Evolutionary conservation across 257 asterid species (phyloP).

Genomic region (Lycium ferocissimum): DNA sequence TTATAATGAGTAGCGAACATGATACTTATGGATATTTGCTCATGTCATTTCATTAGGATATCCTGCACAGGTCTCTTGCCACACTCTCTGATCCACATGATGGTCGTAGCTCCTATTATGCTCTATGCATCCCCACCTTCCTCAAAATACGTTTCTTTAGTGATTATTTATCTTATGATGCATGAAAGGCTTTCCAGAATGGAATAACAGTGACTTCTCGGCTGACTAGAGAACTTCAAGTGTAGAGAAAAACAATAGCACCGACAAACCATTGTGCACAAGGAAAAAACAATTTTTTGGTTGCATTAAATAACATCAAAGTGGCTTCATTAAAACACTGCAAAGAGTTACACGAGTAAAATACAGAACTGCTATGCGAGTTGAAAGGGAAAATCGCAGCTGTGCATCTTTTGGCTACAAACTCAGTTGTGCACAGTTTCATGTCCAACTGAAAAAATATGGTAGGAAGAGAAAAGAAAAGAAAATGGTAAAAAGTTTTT

Average conservation of each 20-base stretch:
- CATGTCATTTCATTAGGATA: too few relatives aligned
- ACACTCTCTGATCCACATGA: too few relatives aligned
- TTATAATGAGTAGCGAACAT: too few relatives aligned
- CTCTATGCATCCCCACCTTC: too few relatives aligned
- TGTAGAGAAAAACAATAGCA: neutral
- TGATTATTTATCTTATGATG: too few relatives aligned
- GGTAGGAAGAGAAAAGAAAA: neutral
- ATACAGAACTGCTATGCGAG: neutral
- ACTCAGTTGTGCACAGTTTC: neutral
- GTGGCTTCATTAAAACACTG: neutral
- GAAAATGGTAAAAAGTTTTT: neutral
- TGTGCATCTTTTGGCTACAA: neutral
- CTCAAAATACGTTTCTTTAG: too few relatives aligned
- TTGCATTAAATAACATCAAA: neutral
- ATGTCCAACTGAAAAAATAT: neutral
- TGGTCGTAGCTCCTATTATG: too few relatives aligned
- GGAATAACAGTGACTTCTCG: neutral
- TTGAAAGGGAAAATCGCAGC: neutral
- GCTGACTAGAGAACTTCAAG: neutral
- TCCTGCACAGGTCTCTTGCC: too few relatives aligned
- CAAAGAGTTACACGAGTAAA: constrained; percentile 2
- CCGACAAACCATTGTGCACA: neutral
- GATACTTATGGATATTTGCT: too few relatives aligned
- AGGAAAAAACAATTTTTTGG: neutral
- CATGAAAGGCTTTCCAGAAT: neutral